Percentiles rank a stretch among this genome's conserved stretches.
phyloP scores from a whole-genome alignment of 164 flowering plant species.

The Berberis vulgaris region DNA sequence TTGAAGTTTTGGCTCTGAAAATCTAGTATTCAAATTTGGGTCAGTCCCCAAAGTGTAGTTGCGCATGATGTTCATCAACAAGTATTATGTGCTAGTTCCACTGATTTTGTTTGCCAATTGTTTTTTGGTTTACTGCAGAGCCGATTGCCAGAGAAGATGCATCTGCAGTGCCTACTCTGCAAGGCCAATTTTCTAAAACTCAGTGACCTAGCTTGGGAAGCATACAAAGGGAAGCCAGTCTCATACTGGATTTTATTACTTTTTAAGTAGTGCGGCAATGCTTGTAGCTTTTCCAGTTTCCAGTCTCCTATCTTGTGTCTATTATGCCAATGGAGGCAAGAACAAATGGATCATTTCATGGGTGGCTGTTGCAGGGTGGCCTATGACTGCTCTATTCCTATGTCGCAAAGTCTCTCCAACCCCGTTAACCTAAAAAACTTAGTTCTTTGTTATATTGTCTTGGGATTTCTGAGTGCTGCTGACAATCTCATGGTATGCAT shows the following conservation, averaged over 20 bases:
- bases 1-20: too few species aligned
- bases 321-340: conserved; percentile 66
- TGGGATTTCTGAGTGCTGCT: conserved; percentile 84
- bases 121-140: conserved; percentile 7
- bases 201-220: conserved; percentile 20
- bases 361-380: conserved; percentile 97
- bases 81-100: too few species aligned
- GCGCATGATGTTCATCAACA: too few species aligned
- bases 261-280: conserved; percentile 57
- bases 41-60: too few species aligned
- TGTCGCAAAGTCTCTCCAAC: conserved; percentile 44
- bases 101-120: too few species aligned
- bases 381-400: conserved; percentile 54
- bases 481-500: conserved; percentile 84
- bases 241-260: conserved; percentile 65
- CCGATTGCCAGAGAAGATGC: conserved; percentile 3
- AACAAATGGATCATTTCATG: conserved; percentile 97
- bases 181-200: conserved; percentile 21
- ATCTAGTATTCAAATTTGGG: too few species aligned
- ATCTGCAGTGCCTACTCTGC: conserved; percentile 13
- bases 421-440: conserved; percentile 45
- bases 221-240: conserved; percentile 48
- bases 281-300: conserved; percentile 92
- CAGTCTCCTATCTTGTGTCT: conserved; percentile 71
- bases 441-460: conserved; percentile 37